phyloP scores from a whole-genome alignment of 1,284 basidiomycete genomes.

The Ganoderma leucocontextum region DNA sequence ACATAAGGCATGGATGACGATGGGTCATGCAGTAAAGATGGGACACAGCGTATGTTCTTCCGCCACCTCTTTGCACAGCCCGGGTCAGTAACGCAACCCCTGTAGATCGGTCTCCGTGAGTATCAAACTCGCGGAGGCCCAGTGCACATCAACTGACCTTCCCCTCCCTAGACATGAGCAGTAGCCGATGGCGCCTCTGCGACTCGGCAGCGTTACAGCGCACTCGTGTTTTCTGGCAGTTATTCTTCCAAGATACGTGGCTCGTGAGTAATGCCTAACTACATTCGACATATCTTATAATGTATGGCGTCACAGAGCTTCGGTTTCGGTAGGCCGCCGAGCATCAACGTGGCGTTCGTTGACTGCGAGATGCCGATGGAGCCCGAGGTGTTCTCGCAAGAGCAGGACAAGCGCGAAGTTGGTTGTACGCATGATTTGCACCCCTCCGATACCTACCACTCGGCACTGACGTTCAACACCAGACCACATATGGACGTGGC shows the following conservation, averaged over 20 bases:
- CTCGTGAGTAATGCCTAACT: constrained; percentile 49
- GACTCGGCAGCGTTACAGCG: constrained; percentile 55
- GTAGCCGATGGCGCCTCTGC: constrained; percentile 63
- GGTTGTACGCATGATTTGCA: constrained; percentile 53
- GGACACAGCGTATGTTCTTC: constrained; percentile 58
- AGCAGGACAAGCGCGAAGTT: constrained; percentile 51
- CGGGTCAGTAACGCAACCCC: background rate
- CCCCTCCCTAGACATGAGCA: constrained; percentile 61
- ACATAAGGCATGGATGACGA: constrained; percentile 59
- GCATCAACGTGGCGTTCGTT: constrained; percentile 58
- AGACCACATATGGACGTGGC: constrained; percentile 67
- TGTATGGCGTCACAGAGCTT: constrained; percentile 56
- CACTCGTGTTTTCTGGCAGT: constrained; percentile 69
- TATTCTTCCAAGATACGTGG: constrained; percentile 66
- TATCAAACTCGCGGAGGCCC: constrained; percentile 14
- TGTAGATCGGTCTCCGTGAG: constrained; percentile 73
- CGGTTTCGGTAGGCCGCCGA: constrained; percentile 67
- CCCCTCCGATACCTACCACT: background rate
- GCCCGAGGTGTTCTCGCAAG: constrained; percentile 43
- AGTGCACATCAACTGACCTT: background rate
- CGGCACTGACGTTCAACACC: background rate
- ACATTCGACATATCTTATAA: constrained; percentile 1
- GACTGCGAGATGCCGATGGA: constrained; percentile 65
- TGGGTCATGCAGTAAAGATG: constrained; percentile 65
- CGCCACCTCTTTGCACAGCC: constrained; percentile 4